Evolutionary conservation across 1,284 basidiomycete species (phyloP), one percentile per base, ranked within the genome.

Genomic region (Schizophyllum amplum): DNA sequence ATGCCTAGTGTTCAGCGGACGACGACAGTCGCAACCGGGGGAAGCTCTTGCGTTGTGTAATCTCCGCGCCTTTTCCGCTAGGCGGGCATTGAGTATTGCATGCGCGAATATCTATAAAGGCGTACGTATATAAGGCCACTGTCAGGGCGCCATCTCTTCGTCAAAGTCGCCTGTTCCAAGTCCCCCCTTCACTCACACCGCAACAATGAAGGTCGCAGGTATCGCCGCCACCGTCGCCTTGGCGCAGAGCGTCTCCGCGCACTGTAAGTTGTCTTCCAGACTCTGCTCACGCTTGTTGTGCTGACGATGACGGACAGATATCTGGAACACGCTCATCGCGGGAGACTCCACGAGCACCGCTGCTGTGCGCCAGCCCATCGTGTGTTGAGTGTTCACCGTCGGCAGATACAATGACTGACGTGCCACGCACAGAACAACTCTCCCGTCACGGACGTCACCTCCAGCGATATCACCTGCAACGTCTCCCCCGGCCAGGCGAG

Each of bases 381-480:
- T 11, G 54, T 17, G 20, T 47, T 2, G 17, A 20, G 13, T 33
- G 4, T 15, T 6, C 4, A 17, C 20, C 24, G 11, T 42, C 33
- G 17, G 33, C 11, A 42, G 33, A 23, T 17, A 4, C 23, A 11
- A 7, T 4, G 21, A 5, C 4, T 15, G 20, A 25, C 47, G 20
- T 51, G 9, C 23, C 13, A 42, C 7, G 23, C 15, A 47, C 26
- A 7, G 13, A 5, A 1, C 7, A 17, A 15, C 15, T n/a, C 52
- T 56, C 57, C 20, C 24, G 24, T 42, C 33, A 56, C 52, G 0
- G 57, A 59, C 27, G 58, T 62, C 1, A 60, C 55, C n/a, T 48
- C 42, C 6, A 27, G 20, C 47, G 60, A 62, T 25, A 47, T 62
- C 20, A 54, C 56, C 5, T 62, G 60, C 51, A 58, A 60, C 57